Evolutionary conservation across 2,329 filamentous ascomycete species (phyloP), one percentile per base, ranked within the genome.

Genomic region (Botrytis porri): DNA sequence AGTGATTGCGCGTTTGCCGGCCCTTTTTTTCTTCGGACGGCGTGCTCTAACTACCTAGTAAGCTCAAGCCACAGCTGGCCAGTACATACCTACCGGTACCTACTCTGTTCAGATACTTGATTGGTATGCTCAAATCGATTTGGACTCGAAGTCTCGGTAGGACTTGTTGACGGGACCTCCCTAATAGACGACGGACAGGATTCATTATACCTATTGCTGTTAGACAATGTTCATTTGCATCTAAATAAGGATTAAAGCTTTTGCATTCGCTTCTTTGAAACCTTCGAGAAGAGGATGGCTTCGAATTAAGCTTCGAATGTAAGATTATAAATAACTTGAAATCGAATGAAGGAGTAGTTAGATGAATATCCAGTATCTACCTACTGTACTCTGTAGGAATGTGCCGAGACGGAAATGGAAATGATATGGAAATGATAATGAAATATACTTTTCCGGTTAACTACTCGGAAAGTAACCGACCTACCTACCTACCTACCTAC

Each of bases 1-100:
- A 39, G 39, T 48, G 63, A 65, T 70, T 70, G 69, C 69, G 69
- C 69, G 69, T 63, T 63, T 48, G 43, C 54, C 69, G 69, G 69
- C 18, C 43, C 39, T 59, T 69, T 45, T 41, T 39, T 59, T 69
- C 39, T 32, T 29, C 29, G 43, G 29, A 57, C 32, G 25, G 43
- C 16, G 43, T 20, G 16, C 32, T 67, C 7, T 20, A 57, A 29
- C 7, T 20, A 57, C 18, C 7, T 29, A 12, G 37, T n/a, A 62
- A 41, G 60, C 37, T 41, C 37, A 62, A 62, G 35, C 35, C 37
- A 57, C 51, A 57, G 51, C 48, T n/a, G n/a, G n/a, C 25, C 48
- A 51, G n/a, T 51, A 51, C 48, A n/a, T 51, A 51, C 48, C 12
- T 51, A 51, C 48, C 12, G 48, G 25, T 10, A 48, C 45, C 45